Evolutionary conservation across 371 early-diverging fungal genomes (phyloP), one percentile per base, ranked within the genome.

Genomic region (Apophysomyces elegans): DNA sequence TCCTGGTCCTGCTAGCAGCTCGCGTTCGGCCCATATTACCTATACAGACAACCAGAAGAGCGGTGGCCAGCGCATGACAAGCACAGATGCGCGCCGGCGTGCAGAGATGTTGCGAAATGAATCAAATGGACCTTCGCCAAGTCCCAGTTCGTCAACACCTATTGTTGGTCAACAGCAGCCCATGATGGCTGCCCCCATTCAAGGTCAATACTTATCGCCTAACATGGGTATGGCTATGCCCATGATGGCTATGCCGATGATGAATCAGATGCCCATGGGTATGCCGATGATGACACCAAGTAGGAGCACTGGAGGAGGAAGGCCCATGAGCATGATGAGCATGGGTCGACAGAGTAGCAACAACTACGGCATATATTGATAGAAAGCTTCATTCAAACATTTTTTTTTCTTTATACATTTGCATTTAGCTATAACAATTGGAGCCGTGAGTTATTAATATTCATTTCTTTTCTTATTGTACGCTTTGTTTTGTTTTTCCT

Each of bases 51-150:
- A 47, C 61, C 60, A 56, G 39, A 63, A 47, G n/a, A 43, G 47
- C 37, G 38, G 44, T 46, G 18, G 44, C 35, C 56, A 54, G 36
- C 38, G 38, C 56, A 41, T 62, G 59, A 65, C 18, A 6, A 70
- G 61, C 36, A 70, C 66, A 0, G 66, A 70, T 59, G 70, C 61
- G 18, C 70, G 70, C 43, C 70, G 70, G 41, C 47, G 66, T 7
- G 59, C 66, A 12, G 64, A 70, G 60, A 70, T 70, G 70, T 59
- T 65, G 13, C 64, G 65, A 16, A 71, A 61, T 35, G 71, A 71
- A 38, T 50, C 54, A 18, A 59, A 61, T 58, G 54, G 59, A 13
- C 67, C 67, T 36, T 56, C 38, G 1, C 61, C 63, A 12, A 57
- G 59, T 7, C 63, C 68, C 12, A 67, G 68, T 50, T 58, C 57